Evolutionary conservation across 1,284 basidiomycete genomes (phyloP).

Genomic region (Ceratobasidium sp.): DNA sequence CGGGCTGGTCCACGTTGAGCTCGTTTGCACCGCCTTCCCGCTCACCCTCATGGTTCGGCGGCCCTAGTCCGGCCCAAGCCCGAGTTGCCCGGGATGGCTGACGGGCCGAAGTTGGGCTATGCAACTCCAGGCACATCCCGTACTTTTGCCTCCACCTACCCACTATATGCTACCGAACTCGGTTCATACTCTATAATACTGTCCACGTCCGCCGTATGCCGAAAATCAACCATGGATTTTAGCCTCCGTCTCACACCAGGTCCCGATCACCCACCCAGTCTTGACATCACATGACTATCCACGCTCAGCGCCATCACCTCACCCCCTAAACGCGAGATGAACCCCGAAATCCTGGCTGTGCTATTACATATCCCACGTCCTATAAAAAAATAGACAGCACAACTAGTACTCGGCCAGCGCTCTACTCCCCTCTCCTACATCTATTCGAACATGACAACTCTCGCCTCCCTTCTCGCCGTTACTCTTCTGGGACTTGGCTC

Average conservation of each 20-base stretch:
- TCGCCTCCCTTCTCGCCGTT: background rate
- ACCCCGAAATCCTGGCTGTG: background rate
- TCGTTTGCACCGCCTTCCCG: background rate
- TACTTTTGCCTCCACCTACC: background rate
- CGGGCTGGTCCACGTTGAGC: background rate
- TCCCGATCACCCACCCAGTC: background rate
- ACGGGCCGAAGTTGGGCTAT: background rate
- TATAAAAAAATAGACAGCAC: background rate
- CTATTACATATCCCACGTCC: background rate
- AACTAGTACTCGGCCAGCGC: background rate
- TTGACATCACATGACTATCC: constrained; percentile 4
- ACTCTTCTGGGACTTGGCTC: background rate
- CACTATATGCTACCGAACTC: background rate
- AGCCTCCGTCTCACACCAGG: background rate
- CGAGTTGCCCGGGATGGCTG: background rate
- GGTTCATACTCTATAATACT: background rate
- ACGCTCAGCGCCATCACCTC: constrained; percentile 4
- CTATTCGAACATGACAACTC: background rate
- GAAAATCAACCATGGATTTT: background rate
- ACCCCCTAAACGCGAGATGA: background rate
- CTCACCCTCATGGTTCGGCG: background rate
- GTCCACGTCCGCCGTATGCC: too few relatives aligned
- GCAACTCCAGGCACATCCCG: background rate
- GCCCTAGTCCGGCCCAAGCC: background rate
- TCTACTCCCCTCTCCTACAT: background rate